These are phyloP conservation scores for Suillus cothurnatus DNA, from an alignment of 768 basidiomycete species.

Conservation along the genomic window DNA sequence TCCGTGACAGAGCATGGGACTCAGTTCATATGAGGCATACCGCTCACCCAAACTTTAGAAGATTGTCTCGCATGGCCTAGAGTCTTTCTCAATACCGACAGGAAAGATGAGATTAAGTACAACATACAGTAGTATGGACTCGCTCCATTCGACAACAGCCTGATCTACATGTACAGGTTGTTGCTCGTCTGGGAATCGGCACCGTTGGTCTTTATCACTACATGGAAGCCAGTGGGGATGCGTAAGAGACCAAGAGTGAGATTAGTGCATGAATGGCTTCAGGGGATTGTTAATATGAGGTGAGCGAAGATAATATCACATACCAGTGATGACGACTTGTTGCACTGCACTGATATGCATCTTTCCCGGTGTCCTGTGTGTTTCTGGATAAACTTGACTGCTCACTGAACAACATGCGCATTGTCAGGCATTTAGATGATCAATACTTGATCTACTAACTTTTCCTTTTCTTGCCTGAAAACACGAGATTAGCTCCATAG, in stretches of 20 bases:
- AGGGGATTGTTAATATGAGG: not conserved
- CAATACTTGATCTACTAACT: too few relatives aligned
- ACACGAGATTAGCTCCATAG: not conserved
- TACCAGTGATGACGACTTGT: not conserved
- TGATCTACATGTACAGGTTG: not conserved
- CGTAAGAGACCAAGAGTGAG: slow-evolving; percentile 7
- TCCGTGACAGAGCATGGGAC: slow-evolving; percentile 10
- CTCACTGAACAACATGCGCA: too few relatives aligned
- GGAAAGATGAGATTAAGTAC: not conserved
- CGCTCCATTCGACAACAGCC: slow-evolving; percentile 4
- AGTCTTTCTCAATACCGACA: not conserved
- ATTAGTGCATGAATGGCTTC: slow-evolving; percentile 15
- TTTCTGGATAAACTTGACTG: not conserved
- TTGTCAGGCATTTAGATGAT: too few relatives aligned
- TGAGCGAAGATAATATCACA: not conserved
- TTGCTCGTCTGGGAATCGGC: not conserved
- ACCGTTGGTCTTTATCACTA: not conserved
- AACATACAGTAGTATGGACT: not conserved
- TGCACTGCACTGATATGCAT: not conserved
- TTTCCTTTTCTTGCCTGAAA: too few relatives aligned
- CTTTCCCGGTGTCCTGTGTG: not conserved
- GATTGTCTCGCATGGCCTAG: slow-evolving; percentile 1
- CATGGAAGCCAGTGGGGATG: slow-evolving; percentile 16
- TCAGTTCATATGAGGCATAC: slow-evolving; percentile 13
- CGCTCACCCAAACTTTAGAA: not conserved